Evolutionary conservation across 495 filamentous ascomycete genomes (phyloP).

Genomic region (Aspergillus bridgeri): DNA sequence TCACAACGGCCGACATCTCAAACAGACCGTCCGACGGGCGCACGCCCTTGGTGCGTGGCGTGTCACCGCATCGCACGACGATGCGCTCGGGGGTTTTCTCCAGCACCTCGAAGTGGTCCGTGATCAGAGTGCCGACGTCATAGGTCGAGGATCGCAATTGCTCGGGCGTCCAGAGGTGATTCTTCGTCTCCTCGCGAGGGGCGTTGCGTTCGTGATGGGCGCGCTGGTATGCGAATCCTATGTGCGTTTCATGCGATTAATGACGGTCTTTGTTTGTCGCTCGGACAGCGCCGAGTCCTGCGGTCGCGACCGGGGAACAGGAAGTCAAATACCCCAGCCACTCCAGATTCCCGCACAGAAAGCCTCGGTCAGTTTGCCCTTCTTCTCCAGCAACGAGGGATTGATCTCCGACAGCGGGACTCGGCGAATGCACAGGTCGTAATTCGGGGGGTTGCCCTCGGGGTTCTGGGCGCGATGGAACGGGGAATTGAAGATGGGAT

Average conservation of each 20-base stretch:
- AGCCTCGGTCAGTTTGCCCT: slow-evolving; percentile 56
- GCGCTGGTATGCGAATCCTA: slow-evolving; percentile 64
- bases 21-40: slow-evolving; percentile 67
- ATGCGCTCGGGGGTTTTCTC: slow-evolving; percentile 60
- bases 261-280: not conserved
- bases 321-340: slow-evolving; percentile 52
- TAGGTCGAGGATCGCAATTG: slow-evolving; percentile 54
- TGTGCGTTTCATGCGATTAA: not conserved
- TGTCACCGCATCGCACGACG: slow-evolving; percentile 63
- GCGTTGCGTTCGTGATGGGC: slow-evolving; percentile 60
- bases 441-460: slow-evolving; percentile 54
- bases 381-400: slow-evolving; percentile 59
- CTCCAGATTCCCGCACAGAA: slow-evolving; percentile 67
- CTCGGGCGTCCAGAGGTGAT: slow-evolving; percentile 59
- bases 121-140: slow-evolving; percentile 61
- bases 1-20: slow-evolving; percentile 61
- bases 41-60: slow-evolving; percentile 53
- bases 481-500: slow-evolving; percentile 59
- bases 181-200: slow-evolving; percentile 54
- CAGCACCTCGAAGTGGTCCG: slow-evolving; percentile 76
- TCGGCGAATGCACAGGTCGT: slow-evolving; percentile 60
- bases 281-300: not conserved
- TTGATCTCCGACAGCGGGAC: slow-evolving; percentile 61
- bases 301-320: not conserved
- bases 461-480: slow-evolving; percentile 58